Evolutionary conservation across 179 eudicot genomes (phyloP), one percentile per base, ranked within the genome.

Genomic region (Beta macrorhiza): DNA sequence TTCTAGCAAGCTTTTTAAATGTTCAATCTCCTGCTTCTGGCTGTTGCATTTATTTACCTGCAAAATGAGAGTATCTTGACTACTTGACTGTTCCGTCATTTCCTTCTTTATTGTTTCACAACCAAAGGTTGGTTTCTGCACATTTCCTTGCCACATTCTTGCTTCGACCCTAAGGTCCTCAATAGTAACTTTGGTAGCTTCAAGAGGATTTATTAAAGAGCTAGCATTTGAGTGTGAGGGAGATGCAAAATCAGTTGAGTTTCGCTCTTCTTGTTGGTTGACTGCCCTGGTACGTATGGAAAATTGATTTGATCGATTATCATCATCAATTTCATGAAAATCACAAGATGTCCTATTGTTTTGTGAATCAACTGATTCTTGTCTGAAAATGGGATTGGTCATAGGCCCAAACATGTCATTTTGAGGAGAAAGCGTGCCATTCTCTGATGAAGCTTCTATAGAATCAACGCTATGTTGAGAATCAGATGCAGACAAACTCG

Each of bases 81-180:
- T 91, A 81, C 83, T 87, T 22, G 93, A 90, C 80, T 90, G 92
- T 78, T 85, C 90, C 37, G 84, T 84, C 71, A 85, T 82, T 82
- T 91, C 91, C 74, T 87, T 87, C 78, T 83, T 89, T 77, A 95
- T 78, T 16, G 82, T 74, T 82, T 94, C 96, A 78, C 89, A 79
- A 83, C 94, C 97, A 67, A 82, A 77, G 85, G 84, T 75, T 78
- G 90, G 83, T 76, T 90, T 94, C 82, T 91, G 89, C n/a, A 93
- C 91, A 80, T 92, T 91, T 83, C 91, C 85, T 78, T 93, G 98
- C 97, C 98, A 94, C 91, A 83, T 91, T 67, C 88, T 92, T 69
- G 93, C 91, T 82, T 91, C 98, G 25, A 87, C 89, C 57, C 89
- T 79, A 55, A 92, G 92, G 81, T 96, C 94, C 78, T 91, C 92